Evolutionary conservation across 306 rosid species (phyloP), one percentile per base, ranked within the genome.

Genomic region (Inga laurina): DNA sequence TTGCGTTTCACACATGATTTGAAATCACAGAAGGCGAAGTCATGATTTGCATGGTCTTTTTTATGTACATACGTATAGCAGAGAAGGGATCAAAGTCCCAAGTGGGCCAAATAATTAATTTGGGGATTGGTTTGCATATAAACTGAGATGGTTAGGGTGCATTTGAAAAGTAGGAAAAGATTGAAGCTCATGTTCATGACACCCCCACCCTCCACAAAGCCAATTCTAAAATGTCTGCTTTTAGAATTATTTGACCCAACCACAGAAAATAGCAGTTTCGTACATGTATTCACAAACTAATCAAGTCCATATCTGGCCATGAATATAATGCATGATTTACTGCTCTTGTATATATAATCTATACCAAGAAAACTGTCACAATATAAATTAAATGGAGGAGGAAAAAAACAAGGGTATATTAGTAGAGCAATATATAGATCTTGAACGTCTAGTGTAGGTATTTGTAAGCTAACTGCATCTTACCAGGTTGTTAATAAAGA

Each of bases 241-340:
- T 73, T 48, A 75, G 65, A 51, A 72, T 83, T 86, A 72, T 83
- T 86, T 89, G 95, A 89, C 90, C 86, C 61, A 79, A 70, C 6
- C 64, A 43, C 64, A 49, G 75, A 64, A 72, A 10, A 44, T 62
- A 75, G 48, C 78, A 51, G 48, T 43, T 64, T 66, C 46, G 70
- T 37, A 43, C 39, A 11, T 27, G 27, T 13, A 57, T 10, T 8
- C 22, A n/a, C 43, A 32, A 78, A 76, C 13, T 3, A 62, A 27
- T 62, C 68, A 27, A 13, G 5, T 27, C 19, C 32, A 61, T 59
- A 3, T 59, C 65, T 22, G 5, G 11, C 24, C 24, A 19, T 54
- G 16, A 61, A n/a, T 61, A 3, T 61, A 43, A 39, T 39, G 43
- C 43, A 5, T 39, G 43, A 13, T 64, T 13, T 34, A 65, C 21